Evolutionary conservation across 2,329 filamentous ascomycete genomes (phyloP), one percentile per base, ranked within the genome.

Genomic region (Fusarium avenaceum): DNA sequence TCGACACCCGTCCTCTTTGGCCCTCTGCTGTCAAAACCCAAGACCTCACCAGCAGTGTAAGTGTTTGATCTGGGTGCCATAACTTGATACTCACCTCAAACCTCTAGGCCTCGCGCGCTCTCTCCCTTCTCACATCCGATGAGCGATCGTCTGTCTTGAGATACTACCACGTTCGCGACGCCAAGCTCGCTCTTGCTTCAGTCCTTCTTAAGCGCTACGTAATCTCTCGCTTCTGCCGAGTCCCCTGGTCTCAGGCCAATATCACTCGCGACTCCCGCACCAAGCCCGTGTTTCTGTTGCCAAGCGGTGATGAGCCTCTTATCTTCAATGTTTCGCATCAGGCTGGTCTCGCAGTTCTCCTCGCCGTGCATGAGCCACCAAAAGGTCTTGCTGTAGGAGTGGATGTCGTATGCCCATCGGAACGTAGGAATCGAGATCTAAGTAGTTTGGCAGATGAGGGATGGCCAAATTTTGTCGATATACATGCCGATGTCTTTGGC

Each of bases 291-390:
- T 88, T 82, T 75, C 75, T 73, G 75, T 80, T 82, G 81, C 83
- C 66, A 77, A 82, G 76, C 80, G 86, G 71, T 68, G 80, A 60
- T 57, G 85, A 83, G 70, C 78, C 83, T 19, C 76, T 88, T n/a
- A 72, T 81, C 65, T 94, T 95, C 83, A 95, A 95, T 78, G 86
- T 94, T 56, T 90, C 87, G 45, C 92, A 95, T 77, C 92, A 95
- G 81, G 90, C 89, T 10, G 92, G 92, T 3, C 80, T 95, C 17
- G 92, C 94, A 0, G 86, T 87, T 3, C 81, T 94, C 30, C 84
- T 91, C 14, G 90, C 89, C 15, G 80, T 84, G 4, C 75, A 77
- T 42, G 75, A 74, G 20, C 71, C 49, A n/a, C 74, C 51, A 73
- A 79, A 20, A 2, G 73, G 71, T 4, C 57, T 76, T 3, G 79